Evolutionary conservation across 495 filamentous ascomycete genomes (phyloP), one percentile per base, ranked within the genome.

Genomic region (Xylaria cubensis): DNA sequence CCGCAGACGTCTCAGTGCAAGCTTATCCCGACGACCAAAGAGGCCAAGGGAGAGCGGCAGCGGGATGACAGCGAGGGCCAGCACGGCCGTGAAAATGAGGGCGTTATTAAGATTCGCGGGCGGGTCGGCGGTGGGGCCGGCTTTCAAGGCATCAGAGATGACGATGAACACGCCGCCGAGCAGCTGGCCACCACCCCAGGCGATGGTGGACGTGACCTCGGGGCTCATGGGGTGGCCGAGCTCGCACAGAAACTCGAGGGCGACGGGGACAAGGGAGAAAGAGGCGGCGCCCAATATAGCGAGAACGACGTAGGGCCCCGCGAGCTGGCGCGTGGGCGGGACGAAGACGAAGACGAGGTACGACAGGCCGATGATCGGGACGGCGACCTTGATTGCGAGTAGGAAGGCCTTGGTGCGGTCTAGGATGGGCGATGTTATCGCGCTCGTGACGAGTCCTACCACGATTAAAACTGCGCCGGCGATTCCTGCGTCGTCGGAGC

Each of bases 401-500:
- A 97, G 84, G 79, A 92, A 97, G 21, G 89, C 86, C 77, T 97
- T 95, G 64, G 89, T 95, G 66, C 90, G 88, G 82, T 98, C 96
- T 71, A 95, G 88, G 71, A 98, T 85, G 9, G 96, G 96, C 1
- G 89, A 91, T 3, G 89, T 83, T 70, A 97, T 82, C 15, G 94
- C 96, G 1, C 94, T 84, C 36, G 86, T 73, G 46, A 97, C 83
- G 10, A 99, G 89, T 26, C 96, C 96, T 69, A 95, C 90, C 62
- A 97, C 83, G 77, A 99, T 98, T n/a, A 98, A 87, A 34, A 97
- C 79, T 1, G 92, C 96, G 72, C 96, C 96, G 15, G 92, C 92
- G 79, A 98, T 93, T 64, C 96, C 96, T 50, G 95, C 92, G 51
- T 97, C 87, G 55, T 90, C 90, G 79, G 95, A 92, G 66, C 82